phyloP scores from a whole-genome alignment of 805 yeast species.

The Kodamaea jinghongensis region DNA sequence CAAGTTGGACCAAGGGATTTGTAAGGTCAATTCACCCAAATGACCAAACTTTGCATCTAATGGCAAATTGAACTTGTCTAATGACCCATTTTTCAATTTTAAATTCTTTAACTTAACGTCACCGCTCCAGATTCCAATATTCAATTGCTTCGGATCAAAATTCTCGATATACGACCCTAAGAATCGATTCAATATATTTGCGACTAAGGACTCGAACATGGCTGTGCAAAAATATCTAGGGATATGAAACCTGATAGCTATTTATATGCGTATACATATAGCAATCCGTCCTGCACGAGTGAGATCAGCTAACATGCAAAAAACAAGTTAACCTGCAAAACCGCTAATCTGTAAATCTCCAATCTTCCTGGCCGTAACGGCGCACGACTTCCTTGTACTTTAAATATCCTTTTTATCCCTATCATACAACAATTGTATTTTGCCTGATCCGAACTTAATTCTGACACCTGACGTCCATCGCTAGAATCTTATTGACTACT shows the following conservation, averaged over 20 bases:
- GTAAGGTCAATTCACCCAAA: conserved; percentile 82
- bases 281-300: conserved; percentile 4
- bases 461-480: too few species aligned
- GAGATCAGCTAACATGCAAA: too few species aligned
- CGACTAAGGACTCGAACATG: conserved; percentile 68
- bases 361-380: not conserved
- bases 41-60: conserved; percentile 86
- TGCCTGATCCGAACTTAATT: too few species aligned
- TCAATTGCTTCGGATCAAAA: conserved; percentile 91
- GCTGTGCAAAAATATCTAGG: not conserved
- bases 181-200: conserved; percentile 58
- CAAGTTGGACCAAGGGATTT: conserved; percentile 95
- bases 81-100: conserved; percentile 78
- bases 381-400: not conserved
- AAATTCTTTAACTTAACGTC: conserved; percentile 84
- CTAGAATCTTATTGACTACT: too few species aligned
- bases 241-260: not conserved
- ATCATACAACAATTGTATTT: too few species aligned
- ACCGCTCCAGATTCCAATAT: conserved; percentile 97
- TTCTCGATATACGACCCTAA: conserved; percentile 82
- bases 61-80: conserved; percentile 84
- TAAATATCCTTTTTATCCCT: not conserved
- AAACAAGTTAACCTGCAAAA: too few species aligned
- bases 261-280: not conserved
- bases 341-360: not conserved